These are phyloP conservation scores for Candida morakotiae DNA, from an alignment of 805 yeast species.

Conservation along the genomic window DNA sequence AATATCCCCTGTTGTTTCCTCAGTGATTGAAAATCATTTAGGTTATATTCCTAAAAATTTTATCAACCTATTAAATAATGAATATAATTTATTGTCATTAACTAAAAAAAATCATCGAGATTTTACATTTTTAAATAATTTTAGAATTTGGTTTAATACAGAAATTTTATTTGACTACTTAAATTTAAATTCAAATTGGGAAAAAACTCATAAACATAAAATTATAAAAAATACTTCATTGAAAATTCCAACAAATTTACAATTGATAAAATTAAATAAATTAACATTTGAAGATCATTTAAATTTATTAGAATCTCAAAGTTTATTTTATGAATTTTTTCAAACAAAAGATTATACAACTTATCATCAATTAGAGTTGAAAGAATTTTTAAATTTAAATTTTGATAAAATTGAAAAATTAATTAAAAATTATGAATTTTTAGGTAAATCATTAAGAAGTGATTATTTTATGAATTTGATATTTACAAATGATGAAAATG, in stretches of 20 bases:
- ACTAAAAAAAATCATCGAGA: constrained; percentile 35
- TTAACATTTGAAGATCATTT: constrained; percentile 20
- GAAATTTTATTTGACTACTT: constrained; percentile 22
- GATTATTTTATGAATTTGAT: constrained; percentile 22
- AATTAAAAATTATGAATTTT: not conserved
- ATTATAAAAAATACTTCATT: constrained; percentile 11
- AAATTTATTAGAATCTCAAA: constrained; percentile 21
- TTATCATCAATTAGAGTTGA: constrained; percentile 26
- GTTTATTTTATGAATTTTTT: constrained; percentile 23
- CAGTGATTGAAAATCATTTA: constrained; percentile 52
- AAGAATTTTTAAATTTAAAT: not conserved
- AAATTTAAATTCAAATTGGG: constrained; percentile 17
- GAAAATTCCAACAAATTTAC: constrained; percentile 7
- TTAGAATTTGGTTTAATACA: constrained; percentile 51
- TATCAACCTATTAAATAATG: constrained; percentile 19
- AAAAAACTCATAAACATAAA: constrained; percentile 8
- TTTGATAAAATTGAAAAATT: not conserved
- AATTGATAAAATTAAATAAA: constrained; percentile 14
- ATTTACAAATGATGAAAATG: not conserved
- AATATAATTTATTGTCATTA: constrained; percentile 25
- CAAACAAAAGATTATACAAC: constrained; percentile 19
- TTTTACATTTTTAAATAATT: constrained; percentile 47
- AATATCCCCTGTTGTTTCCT: constrained; percentile 47
- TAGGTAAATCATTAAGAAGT: constrained; percentile 20
- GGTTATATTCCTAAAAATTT: constrained; percentile 30